These are phyloP conservation scores for Colletotrichum cuscutae DNA, from an alignment of 2,329 filamentous ascomycete genomes.

Conservation along the genomic window DNA sequence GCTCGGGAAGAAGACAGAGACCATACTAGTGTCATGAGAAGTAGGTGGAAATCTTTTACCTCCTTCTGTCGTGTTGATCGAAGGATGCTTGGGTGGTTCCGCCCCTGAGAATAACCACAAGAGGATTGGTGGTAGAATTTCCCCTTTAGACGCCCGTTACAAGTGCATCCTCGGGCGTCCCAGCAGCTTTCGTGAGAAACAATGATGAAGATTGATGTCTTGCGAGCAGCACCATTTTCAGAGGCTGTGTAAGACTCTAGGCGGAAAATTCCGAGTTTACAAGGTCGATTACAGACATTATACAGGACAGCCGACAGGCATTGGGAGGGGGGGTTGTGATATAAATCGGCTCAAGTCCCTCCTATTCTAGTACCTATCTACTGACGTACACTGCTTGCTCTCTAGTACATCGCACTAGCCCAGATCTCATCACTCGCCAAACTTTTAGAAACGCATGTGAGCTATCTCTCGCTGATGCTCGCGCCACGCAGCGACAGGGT, in stretches of 20 bases:
- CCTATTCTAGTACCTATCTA: neutral
- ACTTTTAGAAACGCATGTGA: neutral
- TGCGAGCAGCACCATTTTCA: too few relatives aligned
- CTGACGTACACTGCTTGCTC: neutral
- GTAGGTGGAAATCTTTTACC: neutral
- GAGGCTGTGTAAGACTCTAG: too few relatives aligned
- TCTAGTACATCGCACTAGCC: neutral
- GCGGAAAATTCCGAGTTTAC: too few relatives aligned
- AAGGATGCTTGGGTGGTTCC: neutral
- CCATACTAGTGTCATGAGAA: neutral
- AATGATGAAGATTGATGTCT: too few relatives aligned
- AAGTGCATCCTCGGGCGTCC: too few relatives aligned
- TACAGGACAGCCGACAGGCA: too few relatives aligned
- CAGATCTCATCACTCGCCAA: neutral
- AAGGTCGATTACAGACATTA: too few relatives aligned
- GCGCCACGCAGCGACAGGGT: constrained; percentile 16
- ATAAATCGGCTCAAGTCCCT: neutral
- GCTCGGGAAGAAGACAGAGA: neutral
- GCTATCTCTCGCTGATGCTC: constrained; percentile 2
- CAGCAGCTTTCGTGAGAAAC: too few relatives aligned
- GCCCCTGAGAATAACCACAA: neutral
- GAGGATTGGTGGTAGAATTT: too few relatives aligned
- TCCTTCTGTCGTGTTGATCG: neutral
- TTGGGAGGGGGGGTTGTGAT: too few relatives aligned
- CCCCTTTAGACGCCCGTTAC: too few relatives aligned